A percentile compares a stretch with the other conserved stretches of the same genome.
Conservation (phyloP, 306 rosid species). For the Pterocarpus santalinus region DNA sequence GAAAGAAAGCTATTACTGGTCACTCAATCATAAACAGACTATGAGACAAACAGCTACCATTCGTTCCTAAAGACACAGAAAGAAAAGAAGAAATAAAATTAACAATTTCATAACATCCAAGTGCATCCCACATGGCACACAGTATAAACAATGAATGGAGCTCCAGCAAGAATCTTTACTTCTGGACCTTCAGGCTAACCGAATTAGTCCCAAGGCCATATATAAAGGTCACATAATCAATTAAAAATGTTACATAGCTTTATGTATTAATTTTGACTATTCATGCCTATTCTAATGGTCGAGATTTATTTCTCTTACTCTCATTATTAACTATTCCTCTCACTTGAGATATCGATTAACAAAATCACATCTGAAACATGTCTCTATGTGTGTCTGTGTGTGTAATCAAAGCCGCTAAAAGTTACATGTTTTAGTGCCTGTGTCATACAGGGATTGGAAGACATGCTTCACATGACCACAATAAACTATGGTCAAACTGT, state of each 20-base stretch:
- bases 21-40: too few relatives aligned
- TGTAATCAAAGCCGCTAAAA: neutral
- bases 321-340: too few relatives aligned
- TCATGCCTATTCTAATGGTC: too few relatives aligned
- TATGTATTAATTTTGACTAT: too few relatives aligned
- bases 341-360: too few relatives aligned
- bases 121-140: slow-evolving; percentile 11
- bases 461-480: slow-evolving; percentile 9
- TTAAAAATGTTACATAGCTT: too few relatives aligned
- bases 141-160: slow-evolving; percentile 11
- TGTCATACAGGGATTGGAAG: slow-evolving; percentile 15
- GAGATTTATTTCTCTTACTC: too few relatives aligned
- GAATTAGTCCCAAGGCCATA: neutral
- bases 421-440: neutral
- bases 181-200: neutral
- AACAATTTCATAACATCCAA: neutral
- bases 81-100: neutral
- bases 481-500: neutral
- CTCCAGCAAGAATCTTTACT: slow-evolving; percentile 26
- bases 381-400: neutral
- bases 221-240: too few relatives aligned
- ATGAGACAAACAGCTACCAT: too few relatives aligned
- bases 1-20: neutral
- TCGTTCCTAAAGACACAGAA: too few relatives aligned
- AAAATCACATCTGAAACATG: too few relatives aligned